Conservation (phyloP, 345 rosid species). For the Eucalyptus shirleyi region DNA sequence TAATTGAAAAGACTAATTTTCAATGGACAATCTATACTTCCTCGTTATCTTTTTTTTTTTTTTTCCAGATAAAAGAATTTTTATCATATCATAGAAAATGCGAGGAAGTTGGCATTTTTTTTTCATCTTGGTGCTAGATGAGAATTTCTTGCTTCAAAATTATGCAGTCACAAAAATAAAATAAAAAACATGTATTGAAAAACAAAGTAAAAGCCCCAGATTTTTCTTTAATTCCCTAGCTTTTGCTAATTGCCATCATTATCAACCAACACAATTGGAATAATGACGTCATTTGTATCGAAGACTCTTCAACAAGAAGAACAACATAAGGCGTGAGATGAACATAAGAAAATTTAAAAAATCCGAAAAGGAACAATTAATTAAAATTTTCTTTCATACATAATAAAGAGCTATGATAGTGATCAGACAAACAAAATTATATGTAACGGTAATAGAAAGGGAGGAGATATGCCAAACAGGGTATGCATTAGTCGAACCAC, state of each 20-base stretch:
- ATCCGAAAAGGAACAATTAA: background rate
- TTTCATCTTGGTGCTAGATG: background rate
- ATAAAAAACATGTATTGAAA: background rate
- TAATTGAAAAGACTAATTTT: too few species aligned
- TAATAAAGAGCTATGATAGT: rapidly evolving
- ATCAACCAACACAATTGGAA: background rate
- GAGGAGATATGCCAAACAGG: rapidly evolving
- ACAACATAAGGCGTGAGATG: background rate
- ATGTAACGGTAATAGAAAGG: rapidly evolving
- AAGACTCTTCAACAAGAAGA: background rate
- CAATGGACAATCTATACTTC: background rate
- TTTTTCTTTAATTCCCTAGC: background rate
- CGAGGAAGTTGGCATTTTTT: too few species aligned
- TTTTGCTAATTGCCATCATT: background rate
- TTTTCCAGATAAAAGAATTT: too few species aligned
- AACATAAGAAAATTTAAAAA: background rate
- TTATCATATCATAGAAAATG: rapidly evolving
- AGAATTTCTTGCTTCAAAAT: background rate
- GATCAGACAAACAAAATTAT: rapidly evolving
- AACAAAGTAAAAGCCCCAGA: background rate
- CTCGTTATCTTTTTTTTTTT: rapidly evolving
- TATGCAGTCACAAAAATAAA: background rate
- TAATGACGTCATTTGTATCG: rapidly evolving
- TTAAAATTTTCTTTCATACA: background rate
- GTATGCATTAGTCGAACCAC: background rate